phyloP scores from a whole-genome alignment of 495 filamentous ascomycete species.

The Penicillium coffeae region DNA sequence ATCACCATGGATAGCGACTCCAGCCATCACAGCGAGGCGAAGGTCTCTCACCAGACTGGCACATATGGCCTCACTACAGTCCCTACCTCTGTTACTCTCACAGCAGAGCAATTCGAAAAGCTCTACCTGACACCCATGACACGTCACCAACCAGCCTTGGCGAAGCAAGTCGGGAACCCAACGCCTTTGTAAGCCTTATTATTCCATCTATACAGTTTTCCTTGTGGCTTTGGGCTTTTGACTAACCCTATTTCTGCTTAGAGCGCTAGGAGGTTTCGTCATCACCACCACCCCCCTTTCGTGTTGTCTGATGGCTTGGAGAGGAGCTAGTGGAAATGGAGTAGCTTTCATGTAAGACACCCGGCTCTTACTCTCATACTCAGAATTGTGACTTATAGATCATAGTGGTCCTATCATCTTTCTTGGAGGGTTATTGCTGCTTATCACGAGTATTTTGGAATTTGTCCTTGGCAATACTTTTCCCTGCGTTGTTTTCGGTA shows the following conservation, averaged over 20 bases:
- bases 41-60: neutral
- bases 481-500: constrained; percentile 59
- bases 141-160: constrained; percentile 9
- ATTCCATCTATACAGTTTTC: neutral
- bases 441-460: constrained; percentile 56
- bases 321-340: constrained; percentile 11
- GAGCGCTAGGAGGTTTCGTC: constrained; percentile 14
- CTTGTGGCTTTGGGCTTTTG: neutral
- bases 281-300: constrained; percentile 9
- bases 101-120: constrained; percentile 63
- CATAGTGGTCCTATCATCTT: constrained; percentile 49
- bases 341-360: constrained; percentile 12
- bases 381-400: neutral
- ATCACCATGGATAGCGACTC: neutral
- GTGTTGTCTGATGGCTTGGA: constrained; percentile 16
- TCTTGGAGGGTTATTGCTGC: constrained; percentile 61
- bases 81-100: constrained; percentile 11
- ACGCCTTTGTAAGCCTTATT: constrained; percentile 68
- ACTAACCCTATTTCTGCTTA: neutral
- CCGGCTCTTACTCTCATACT: neutral
- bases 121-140: constrained; percentile 55
- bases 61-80: neutral
- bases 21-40: too few relatives aligned
- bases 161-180: constrained; percentile 60
- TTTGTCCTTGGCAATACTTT: constrained; percentile 68